phyloP scores from a whole-genome alignment of 1,139 yeast genomes.

The Saccharomycopsis crataegensis region DNA sequence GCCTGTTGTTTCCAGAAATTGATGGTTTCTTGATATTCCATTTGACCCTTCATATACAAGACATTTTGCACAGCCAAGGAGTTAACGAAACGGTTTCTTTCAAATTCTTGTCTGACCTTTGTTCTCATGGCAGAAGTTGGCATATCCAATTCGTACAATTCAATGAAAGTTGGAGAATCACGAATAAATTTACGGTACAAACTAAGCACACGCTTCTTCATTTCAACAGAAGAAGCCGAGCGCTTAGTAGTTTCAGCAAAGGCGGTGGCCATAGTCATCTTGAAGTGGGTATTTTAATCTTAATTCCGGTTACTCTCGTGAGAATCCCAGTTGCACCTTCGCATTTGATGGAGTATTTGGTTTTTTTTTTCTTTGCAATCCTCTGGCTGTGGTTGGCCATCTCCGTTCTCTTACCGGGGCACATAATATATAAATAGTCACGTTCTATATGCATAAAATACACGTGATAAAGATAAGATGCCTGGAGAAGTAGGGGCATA shows the following conservation, averaged over 20 bases:
- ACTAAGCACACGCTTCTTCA: slow-evolving; percentile 57
- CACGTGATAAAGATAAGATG: too few relatives aligned
- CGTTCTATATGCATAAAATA: too few relatives aligned
- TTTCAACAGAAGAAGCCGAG: slow-evolving; percentile 53
- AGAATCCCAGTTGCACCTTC: too few relatives aligned
- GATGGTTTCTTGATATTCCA: slow-evolving; percentile 84
- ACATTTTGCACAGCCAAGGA: slow-evolving; percentile 62
- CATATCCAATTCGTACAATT: slow-evolving; percentile 72
- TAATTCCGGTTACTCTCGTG: too few relatives aligned
- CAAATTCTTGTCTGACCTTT: slow-evolving; percentile 83
- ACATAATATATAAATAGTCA: too few relatives aligned
- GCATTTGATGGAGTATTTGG: too few relatives aligned
- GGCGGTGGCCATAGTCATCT: slow-evolving; percentile 64
- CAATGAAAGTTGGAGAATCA: slow-evolving; percentile 55
- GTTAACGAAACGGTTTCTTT: slow-evolving; percentile 68
- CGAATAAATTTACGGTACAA: slow-evolving; percentile 69
- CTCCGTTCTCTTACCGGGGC: too few relatives aligned
- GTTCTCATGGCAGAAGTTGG: slow-evolving; percentile 80
- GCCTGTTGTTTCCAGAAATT: slow-evolving; percentile 91
- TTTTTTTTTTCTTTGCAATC: too few relatives aligned
- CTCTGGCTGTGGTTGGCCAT: too few relatives aligned
- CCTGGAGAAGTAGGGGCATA: too few relatives aligned
- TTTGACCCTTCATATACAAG: slow-evolving; percentile 73
- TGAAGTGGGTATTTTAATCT: not conserved
- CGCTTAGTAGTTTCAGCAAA: slow-evolving; percentile 78